Base-by-base conservation (phyloP, 2,329 filamentous ascomycete species). In the Nemania serpens region DNA sequence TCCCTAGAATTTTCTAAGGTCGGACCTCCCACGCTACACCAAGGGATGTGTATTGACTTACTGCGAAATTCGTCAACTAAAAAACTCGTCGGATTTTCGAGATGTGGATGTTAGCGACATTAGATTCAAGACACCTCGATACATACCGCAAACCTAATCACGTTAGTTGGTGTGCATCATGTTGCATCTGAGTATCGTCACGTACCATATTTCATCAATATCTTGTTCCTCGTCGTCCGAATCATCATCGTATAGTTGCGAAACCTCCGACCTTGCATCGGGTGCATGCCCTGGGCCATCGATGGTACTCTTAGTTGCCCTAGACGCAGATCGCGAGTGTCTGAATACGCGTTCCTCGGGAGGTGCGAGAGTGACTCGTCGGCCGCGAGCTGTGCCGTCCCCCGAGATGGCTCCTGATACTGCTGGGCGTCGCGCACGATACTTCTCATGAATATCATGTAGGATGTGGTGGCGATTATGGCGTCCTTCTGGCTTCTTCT, bases 131-230 rank as follows among this genome's bases (percentile, higher is more conserved):
- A 29, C 15, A 13, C 33, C 29, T 25, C 15, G 18, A 36, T 41
- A 61, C 62, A 49, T 62, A 64, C 62, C 62, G 90, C 82, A 69
- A 95, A 95, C 72, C 72, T 60, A 34, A 49, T 10, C 13, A n/a
- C 13, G 10, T 54, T 65, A 64, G 65, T 54, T 25, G 48, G 10
- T 20, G 20, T 25, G 10, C 5, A 52, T 45, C 12, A 15, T 12
- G 10, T 29, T 41, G 11, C 2, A 2, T 53, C 5, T 1, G 12
- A 34, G 25, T 34, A n/a, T 42, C 4, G 41, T 47, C 5, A 54
- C 65, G 51, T 58, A 74, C 88, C 89, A 91, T 0, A 94, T 84
- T 69, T 95, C 91, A 61, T 91, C 84, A 49, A 94, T 89, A 66
- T 94, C 89, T 69, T 93, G 90, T 1, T 82, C 79, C 0, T 74